Base-by-base conservation (phyloP, 1,284 basidiomycete species). In the Rhodotorula mucilaginosa region DNA sequence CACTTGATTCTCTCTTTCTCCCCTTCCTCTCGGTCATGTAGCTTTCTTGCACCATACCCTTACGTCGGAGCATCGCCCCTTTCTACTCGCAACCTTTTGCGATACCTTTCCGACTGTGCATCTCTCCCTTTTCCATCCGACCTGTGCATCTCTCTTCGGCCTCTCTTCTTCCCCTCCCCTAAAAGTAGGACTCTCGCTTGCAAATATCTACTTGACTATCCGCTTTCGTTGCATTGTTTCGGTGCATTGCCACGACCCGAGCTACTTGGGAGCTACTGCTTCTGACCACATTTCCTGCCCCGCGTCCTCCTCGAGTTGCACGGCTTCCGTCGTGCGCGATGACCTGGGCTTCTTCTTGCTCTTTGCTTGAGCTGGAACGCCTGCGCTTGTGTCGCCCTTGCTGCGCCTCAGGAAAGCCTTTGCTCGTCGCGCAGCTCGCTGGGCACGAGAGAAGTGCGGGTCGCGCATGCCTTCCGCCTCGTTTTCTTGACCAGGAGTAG, bases 381-480 rank as follows among this genome's bases (percentile, higher is more conserved):
- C 39, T 44, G 39, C 39, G 39, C 39, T 44, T 44, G 39, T 44
- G 39, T 10, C 39, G 39, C 39, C 39, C 12, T 44, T 44, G 10
- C 10, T 8, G 31, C 58, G 48, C n/a, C 23, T 7, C 23, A 26
- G 34, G 13, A 44, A 19, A 18, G 16, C 58, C 16, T 49, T 62
- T 2, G 58, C 51, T 4, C 62, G 59, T 0, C 54, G 48, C 2
- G 52, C 49, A 0, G 73, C 71, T 0, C 74, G 61, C 1, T 67
- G 65, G 0, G 71, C 71, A 1, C 69, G 61, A 4, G 71, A 73
- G 26, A 73, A 75, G 59, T 71, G 74, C 57, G 66, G 64, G 46
- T 75, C 63, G 52, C 72, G 74, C 65, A 64, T 57, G 10, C n/a
- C 31, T 2, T 52, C 34, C 2, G 16, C 16, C 0, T 21, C 2